These are phyloP conservation scores for Limonium bicolor DNA, from an alignment of 148 eudicot genomes.

Conservation along the genomic window DNA sequence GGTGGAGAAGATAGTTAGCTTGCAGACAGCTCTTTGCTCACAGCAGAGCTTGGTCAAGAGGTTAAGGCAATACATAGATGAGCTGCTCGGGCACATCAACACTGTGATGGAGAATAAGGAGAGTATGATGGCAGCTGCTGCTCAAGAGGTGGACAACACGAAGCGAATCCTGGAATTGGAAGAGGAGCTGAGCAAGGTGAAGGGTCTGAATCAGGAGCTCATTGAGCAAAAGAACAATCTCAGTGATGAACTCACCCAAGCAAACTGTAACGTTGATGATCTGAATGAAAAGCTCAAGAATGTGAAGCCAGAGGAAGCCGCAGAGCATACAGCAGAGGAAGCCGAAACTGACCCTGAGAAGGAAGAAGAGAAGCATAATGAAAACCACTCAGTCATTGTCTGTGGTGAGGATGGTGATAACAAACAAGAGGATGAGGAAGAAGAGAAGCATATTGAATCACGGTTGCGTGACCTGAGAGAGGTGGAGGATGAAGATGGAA, in stretches of 20 bases:
- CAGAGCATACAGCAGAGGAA: slow-evolving; percentile 8
- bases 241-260: slow-evolving; percentile 25
- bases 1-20: slow-evolving; percentile 39
- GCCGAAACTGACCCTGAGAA: slow-evolving; percentile 2
- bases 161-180: slow-evolving; percentile 40
- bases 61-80: slow-evolving; percentile 30
- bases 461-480: slow-evolving; percentile 10
- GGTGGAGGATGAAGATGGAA: slow-evolving; percentile 24
- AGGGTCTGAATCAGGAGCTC: slow-evolving; percentile 22
- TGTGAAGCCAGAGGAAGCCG: slow-evolving; percentile 33
- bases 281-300: slow-evolving; percentile 36
- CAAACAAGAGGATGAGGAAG: slow-evolving; percentile 15
- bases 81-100: slow-evolving; percentile 28
- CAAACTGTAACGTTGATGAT: slow-evolving; percentile 31
- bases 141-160: slow-evolving; percentile 17
- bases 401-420: neutral
- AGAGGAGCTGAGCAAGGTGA: slow-evolving; percentile 32
- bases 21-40: slow-evolving; percentile 45
- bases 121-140: too few relatives aligned
- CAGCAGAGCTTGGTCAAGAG: slow-evolving; percentile 41
- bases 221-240: slow-evolving; percentile 19
- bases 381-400: slow-evolving; percentile 10
- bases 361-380: slow-evolving; percentile 4
- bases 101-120: slow-evolving; percentile 39
- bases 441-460: slow-evolving; percentile 8